Evolutionary conservation across 768 basidiomycete genomes (phyloP).

Genomic region (Calvatia gigantea): DNA sequence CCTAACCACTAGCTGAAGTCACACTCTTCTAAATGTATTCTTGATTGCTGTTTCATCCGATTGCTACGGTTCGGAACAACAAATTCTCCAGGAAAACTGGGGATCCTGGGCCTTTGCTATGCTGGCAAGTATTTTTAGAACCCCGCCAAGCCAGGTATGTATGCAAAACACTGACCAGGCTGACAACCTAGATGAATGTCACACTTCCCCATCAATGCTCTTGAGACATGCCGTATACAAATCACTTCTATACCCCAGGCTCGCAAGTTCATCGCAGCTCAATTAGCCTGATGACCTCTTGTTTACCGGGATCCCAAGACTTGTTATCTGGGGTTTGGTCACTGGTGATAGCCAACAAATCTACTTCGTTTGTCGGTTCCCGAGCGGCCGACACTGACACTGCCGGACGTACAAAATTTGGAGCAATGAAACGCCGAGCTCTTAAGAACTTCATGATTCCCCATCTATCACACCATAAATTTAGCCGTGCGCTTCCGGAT

Average conservation of each 20-base stretch:
- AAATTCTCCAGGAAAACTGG: not conserved
- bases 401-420: not conserved
- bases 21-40: not conserved
- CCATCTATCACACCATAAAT: not conserved
- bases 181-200: conserved; percentile 3
- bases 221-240: not conserved
- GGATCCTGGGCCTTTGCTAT: not conserved
- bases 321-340: not conserved
- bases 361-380: not conserved
- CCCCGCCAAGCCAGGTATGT: too few species aligned
- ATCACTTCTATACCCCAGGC: not conserved
- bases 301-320: not conserved
- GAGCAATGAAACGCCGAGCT: not conserved
- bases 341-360: not conserved
- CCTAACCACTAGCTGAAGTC: too few species aligned
- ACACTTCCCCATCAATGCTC: not conserved
- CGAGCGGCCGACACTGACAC: not conserved
- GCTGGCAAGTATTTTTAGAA: conserved; percentile 2
- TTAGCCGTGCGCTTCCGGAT: conserved; percentile 2
- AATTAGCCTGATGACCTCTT: not conserved
- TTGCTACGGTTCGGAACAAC: not conserved
- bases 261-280: not conserved
- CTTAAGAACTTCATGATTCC: conserved; percentile 1
- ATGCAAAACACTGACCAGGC: too few species aligned
- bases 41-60: not conserved